Base-by-base conservation (phyloP, 768 basidiomycete genomes). In the Leccinum aurantiacum region DNA sequence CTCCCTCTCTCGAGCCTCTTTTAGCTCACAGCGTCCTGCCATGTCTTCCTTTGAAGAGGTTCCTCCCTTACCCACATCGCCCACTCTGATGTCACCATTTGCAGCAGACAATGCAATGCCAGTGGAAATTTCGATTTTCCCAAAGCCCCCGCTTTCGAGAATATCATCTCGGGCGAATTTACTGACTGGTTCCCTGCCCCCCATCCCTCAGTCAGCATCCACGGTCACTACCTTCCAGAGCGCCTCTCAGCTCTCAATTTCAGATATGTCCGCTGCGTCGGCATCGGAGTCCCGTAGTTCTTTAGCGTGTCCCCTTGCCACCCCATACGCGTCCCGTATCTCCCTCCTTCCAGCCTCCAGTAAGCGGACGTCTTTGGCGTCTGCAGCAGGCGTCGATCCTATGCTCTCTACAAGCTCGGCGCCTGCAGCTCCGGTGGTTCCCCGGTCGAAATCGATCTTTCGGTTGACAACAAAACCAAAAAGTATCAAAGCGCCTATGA, bases 391-490 rank as follows among this genome's bases (percentile, higher is more conserved):
- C 24, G 52, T 70, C 4, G 70, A 65, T 25, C 63, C 70, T 3
- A 41, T 61, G 33, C 49, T 52, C 1, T 55, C 63, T 22, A 56
- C 57, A 9, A 59, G 56, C 10, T 49, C 55, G 13, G 14, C 52
- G 5, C 27, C 61, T 56, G 11, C 55, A 17, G 38, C 24, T 35
- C 41, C 60, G 29, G 15, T 54, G 13, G 22, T 53, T 1, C 44
- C 44, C 6, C 64, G 69, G 46, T 54, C 73, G 9, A 75, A 75
- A 56, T 71, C 72, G 14, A 75, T 75, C 17, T 73, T 73, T 55
- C 63, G 68, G 7, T 58, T 71, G 54, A 58, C 70, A 14, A 56
- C 66, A 7, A 73, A 69, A 61, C 56, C 68, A 44, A 73, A 74
- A 44, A 59, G 52, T 37, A 37, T 62, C 29, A 71, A 70, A 53